phyloP scores from a whole-genome alignment of 192 early-diverging fungal species.

The Rhizophagus prolifer region DNA sequence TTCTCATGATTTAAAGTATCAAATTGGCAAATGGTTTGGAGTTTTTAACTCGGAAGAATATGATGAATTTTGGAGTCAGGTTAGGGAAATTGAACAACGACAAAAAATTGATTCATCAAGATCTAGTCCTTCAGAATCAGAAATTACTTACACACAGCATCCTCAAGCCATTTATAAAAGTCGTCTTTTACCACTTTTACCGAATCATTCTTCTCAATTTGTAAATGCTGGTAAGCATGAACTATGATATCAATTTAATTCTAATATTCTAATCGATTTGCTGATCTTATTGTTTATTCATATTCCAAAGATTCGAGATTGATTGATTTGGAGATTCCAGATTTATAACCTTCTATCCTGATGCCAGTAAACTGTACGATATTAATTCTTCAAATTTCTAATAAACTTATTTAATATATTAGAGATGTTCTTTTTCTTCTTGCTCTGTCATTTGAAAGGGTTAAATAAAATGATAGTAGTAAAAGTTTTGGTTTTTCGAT shows the following conservation, averaged over 20 bases:
- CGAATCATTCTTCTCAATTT: background rate
- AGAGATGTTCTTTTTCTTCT: no score
- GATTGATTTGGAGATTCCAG: background rate
- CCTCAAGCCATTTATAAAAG: constrained; percentile 1
- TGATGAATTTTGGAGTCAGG: constrained; percentile 11
- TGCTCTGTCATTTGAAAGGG: no score
- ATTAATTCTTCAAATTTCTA: no score
- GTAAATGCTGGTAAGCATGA: background rate
- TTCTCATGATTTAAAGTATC: background rate
- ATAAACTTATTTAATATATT: no score
- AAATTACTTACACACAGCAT: background rate
- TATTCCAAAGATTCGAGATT: background rate
- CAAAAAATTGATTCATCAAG: background rate
- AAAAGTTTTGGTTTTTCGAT: no score
- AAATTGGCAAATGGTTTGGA: background rate
- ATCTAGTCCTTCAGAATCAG: background rate
- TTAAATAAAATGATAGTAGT: no score
- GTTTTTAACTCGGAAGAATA: background rate
- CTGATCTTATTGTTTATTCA: background rate
- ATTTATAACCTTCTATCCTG: background rate
- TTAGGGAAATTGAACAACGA: background rate
- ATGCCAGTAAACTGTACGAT: no score
- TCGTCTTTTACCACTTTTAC: background rate
- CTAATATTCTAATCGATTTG: background rate
- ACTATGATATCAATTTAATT: background rate